Percentiles rank a stretch among this genome's conserved stretches.
Evolutionary conservation across 1,139 yeast genomes (phyloP).

Genomic region (Blastobotrys arbuscula): DNA sequence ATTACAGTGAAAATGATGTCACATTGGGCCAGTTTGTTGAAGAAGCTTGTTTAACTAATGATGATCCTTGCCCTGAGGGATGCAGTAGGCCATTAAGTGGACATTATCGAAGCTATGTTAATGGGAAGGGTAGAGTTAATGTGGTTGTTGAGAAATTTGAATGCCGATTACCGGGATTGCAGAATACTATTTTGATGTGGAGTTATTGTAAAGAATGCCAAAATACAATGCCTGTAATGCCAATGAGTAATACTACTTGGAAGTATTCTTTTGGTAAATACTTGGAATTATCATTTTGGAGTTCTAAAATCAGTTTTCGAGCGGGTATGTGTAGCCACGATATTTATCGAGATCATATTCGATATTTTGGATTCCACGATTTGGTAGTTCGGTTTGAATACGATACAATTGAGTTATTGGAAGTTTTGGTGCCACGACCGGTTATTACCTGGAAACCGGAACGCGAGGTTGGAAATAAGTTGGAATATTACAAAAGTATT

Average conservation of each 20-base stretch:
- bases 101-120: conserved; percentile 85
- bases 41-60: conserved; percentile 64
- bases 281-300: conserved; percentile 81
- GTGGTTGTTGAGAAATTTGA: conserved; percentile 61
- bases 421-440: conserved; percentile 71
- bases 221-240: conserved; percentile 67
- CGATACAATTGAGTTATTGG: conserved; percentile 66
- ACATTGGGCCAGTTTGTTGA: conserved; percentile 88
- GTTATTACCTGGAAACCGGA: conserved; percentile 69
- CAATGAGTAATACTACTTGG: conserved; percentile 88
- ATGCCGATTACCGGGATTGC: conserved; percentile 53
- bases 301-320: conserved; percentile 40
- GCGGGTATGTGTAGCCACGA: conserved; percentile 70
- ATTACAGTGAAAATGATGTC: conserved; percentile 85
- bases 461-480: conserved; percentile 61
- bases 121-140: conserved; percentile 79
- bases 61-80: conserved; percentile 65
- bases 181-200: conserved; percentile 82
- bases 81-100: conserved; percentile 69
- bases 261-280: conserved; percentile 90
- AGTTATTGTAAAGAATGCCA: conserved; percentile 81
- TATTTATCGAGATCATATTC: conserved; percentile 70
- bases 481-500: conserved; percentile 55
- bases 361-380: conserved; percentile 80
- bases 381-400: conserved; percentile 76